These are phyloP conservation scores for Pyrus bretschneideri DNA, from an alignment of 306 rosid genomes.

Conservation along the genomic window DNA sequence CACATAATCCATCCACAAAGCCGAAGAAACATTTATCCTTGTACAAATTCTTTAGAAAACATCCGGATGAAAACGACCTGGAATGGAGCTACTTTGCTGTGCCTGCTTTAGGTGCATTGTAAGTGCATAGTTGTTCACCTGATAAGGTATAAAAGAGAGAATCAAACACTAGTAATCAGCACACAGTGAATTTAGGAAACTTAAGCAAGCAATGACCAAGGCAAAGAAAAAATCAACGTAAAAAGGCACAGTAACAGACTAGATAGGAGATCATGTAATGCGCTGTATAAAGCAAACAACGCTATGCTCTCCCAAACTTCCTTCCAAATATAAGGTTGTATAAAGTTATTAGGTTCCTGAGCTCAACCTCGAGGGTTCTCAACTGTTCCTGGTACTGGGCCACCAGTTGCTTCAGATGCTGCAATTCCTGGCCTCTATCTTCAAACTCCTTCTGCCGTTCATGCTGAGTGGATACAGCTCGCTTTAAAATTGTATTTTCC, in stretches of 20 bases:
- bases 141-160: not conserved
- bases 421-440: slow-evolving; percentile 56
- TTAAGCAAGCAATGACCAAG: not conserved
- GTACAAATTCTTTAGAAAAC: slow-evolving; percentile 37
- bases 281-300: not conserved
- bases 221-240: not conserved
- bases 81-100: slow-evolving; percentile 73
- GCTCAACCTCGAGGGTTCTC: slow-evolving; percentile 65
- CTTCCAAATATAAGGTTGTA: not conserved
- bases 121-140: slow-evolving; percentile 81
- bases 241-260: not conserved
- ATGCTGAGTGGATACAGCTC: slow-evolving; percentile 69
- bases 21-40: not conserved
- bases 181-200: not conserved
- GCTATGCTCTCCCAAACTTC: not conserved
- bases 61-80: slow-evolving; percentile 79
- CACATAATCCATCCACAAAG: not conserved
- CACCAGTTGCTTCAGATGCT: slow-evolving; percentile 65
- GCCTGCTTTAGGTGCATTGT: slow-evolving; percentile 86
- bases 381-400: slow-evolving; percentile 75
- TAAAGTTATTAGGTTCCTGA: not conserved
- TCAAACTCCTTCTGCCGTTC: slow-evolving; percentile 69
- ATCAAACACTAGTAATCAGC: not conserved
- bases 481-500: slow-evolving; percentile 66
- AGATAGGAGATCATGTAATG: not conserved